phyloP scores from a whole-genome alignment of 139 green algal genomes.

The Closterium sp. region DNA sequence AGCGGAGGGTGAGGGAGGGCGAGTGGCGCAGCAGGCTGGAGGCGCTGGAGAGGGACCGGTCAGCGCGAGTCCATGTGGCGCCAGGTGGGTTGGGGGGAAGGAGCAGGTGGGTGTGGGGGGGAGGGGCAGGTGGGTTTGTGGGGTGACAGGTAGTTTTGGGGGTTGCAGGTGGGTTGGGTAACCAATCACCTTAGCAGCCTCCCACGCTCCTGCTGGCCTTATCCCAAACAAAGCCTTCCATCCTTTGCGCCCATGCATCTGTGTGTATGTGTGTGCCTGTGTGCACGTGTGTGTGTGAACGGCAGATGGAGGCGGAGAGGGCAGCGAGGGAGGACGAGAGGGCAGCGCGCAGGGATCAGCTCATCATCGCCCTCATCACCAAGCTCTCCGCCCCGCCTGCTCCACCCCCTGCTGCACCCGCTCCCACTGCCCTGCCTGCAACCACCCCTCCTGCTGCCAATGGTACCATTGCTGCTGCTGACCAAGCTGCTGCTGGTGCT shows the following conservation, averaged over 20 bases:
- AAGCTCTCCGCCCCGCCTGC: slow-evolving; percentile 6
- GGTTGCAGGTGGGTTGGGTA: too few species aligned
- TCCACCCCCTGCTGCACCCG: background rate
- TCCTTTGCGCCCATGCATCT: background rate
- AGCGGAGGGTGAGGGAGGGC: slow-evolving; percentile 12
- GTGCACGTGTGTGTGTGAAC: background rate
- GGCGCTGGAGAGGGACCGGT: slow-evolving; percentile 27
- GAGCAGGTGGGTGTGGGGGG: background rate
- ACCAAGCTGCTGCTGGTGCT: too few species aligned
- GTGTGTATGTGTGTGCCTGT: background rate
- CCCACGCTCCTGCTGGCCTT: background rate
- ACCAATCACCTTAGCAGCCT: background rate
- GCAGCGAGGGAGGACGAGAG: slow-evolving; percentile 16
- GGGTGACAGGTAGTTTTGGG: too few species aligned
- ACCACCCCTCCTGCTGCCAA: background rate
- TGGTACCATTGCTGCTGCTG: background rate
- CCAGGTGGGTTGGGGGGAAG: background rate
- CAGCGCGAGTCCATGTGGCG: slow-evolving; percentile 15
- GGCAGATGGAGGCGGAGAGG: slow-evolving; percentile 28
- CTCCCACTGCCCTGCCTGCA: background rate
- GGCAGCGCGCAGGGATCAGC: slow-evolving; percentile 36
- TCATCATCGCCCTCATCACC: slow-evolving; percentile 24
- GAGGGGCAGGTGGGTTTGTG: background rate
- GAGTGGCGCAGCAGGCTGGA: slow-evolving; percentile 38
- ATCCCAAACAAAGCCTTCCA: background rate